Percentiles rank a stretch among this genome's conserved stretches.
Conservation (phyloP, 116 monocot species). For the Iris pallida region DNA sequence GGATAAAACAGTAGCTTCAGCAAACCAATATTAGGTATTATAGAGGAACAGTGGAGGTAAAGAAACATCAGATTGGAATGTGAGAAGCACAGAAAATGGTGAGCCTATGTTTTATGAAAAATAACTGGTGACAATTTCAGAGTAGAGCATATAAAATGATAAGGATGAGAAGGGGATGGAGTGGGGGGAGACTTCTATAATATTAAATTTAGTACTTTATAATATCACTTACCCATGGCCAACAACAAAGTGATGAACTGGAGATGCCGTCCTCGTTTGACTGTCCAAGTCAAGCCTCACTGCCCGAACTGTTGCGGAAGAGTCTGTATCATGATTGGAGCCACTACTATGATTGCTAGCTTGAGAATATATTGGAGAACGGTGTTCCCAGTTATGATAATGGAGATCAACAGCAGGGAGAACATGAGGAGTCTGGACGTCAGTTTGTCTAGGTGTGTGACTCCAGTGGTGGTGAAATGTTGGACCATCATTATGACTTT, state of each 20-base stretch:
- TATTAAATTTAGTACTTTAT: not conserved
- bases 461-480: constrained; percentile 47
- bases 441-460: constrained; percentile 16
- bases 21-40: no score
- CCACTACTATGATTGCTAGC: constrained; percentile 11
- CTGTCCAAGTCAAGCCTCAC: constrained; percentile 14
- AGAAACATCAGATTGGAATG: no score
- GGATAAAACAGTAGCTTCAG: no score
- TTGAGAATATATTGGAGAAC: constrained; percentile 26
- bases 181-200: no score
- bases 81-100: no score
- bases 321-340: constrained; percentile 18
- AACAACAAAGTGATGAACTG: constrained; percentile 13
- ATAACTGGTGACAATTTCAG: no score
- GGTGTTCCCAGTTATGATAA: constrained; percentile 39
- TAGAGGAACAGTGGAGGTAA: no score
- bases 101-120: no score
- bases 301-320: not conserved
- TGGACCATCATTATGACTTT: constrained; percentile 28
- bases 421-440: constrained; percentile 25
- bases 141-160: no score
- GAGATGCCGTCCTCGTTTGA: constrained; percentile 5
- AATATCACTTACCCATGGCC: constrained; percentile 24
- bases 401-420: constrained; percentile 34
- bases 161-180: no score